Base-by-base conservation (phyloP, 176 grass and related monocot species). In the Oryza glaberrima region DNA sequence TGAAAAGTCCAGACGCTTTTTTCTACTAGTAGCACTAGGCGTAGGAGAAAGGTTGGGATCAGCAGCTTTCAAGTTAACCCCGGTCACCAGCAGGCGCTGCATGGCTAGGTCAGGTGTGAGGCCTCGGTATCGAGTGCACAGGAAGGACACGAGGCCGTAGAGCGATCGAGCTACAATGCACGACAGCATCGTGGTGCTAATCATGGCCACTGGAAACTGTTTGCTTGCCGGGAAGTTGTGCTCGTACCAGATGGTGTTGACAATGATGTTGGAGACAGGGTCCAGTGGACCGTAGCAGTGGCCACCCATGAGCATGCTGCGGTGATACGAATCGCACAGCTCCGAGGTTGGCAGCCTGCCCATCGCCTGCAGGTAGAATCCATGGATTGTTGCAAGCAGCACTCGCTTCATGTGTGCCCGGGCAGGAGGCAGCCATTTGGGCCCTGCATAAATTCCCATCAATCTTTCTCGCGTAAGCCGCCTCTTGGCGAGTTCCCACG, bases 131-230 rank as follows among this genome's bases (percentile, higher is more conserved):
- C 73, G 73, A 4, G 73, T 75, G 73, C 73, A 75, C 14, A 54
- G 47, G 73, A 75, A 75, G 73, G 73, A 75, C 4, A 75, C 7
- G 47, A 75, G 73, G 48, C 47, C 73, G 8, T 75, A 75, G 48
- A 75, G 13, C 0, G 48, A 75, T 32, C 28, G 73, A 2, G 73
- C 73, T 15, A 15, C 28, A 30, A 56, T 34, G 3, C 73, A 47
- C 73, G 23, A 34, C 15, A 75, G 7, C 7, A 28, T 20, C 48
- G 20, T 30, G 28, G 73, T 75, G 73, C 73, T 75, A 25, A 75
- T 35, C 73, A 56, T 54, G 26, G 6, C 7, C 30, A 75, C 0
- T 5, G 13, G 15, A 54, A 32, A 7, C 35, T 19, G 12, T 35
- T 69, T 69, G 13, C 15, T 75, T 19, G 16, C 3, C 7, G 48